These are phyloP conservation scores for Polytrichum commune DNA, from an alignment of 225 moss, liverwort and hornwort species.

Conservation along the genomic window DNA sequence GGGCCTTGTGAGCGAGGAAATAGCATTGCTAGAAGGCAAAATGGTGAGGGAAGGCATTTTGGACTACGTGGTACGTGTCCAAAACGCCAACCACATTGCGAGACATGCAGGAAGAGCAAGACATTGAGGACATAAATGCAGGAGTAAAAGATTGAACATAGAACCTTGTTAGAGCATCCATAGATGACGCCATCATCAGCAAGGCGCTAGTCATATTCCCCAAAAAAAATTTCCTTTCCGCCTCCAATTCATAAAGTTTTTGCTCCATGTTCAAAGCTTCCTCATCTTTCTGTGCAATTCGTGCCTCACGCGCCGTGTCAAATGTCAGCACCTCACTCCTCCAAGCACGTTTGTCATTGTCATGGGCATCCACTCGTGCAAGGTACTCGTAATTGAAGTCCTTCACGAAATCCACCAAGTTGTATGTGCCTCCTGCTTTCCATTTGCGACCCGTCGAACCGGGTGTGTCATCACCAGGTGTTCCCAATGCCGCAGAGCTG, in stretches of 20 bases:
- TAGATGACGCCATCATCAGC: neutral
- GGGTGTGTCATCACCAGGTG: neutral
- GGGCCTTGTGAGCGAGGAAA: neutral
- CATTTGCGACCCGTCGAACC: neutral
- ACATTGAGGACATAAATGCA: no score
- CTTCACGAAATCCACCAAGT: neutral
- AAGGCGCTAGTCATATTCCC: neutral
- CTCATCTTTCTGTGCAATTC: neutral
- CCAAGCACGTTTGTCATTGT: neutral
- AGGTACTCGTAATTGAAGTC: neutral
- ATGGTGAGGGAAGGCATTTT: neutral
- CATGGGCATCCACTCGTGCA: neutral
- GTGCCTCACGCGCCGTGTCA: neutral
- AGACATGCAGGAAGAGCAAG: no score
- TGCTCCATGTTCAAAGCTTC: neutral
- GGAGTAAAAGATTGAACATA: no score
- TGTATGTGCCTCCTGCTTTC: neutral
- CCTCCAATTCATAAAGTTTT: neutral
- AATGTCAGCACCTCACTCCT: neutral
- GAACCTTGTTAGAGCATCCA: neutral
- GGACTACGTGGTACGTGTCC: neutral
- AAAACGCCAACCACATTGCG: neutral
- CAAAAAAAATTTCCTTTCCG: neutral
- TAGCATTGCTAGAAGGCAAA: neutral
- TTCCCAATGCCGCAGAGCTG: neutral